Evolutionary conservation across 225 moss, liverwort and hornwort genomes (phyloP), one percentile per base, ranked within the genome.

Genomic region (Polytrichum formosum): DNA sequence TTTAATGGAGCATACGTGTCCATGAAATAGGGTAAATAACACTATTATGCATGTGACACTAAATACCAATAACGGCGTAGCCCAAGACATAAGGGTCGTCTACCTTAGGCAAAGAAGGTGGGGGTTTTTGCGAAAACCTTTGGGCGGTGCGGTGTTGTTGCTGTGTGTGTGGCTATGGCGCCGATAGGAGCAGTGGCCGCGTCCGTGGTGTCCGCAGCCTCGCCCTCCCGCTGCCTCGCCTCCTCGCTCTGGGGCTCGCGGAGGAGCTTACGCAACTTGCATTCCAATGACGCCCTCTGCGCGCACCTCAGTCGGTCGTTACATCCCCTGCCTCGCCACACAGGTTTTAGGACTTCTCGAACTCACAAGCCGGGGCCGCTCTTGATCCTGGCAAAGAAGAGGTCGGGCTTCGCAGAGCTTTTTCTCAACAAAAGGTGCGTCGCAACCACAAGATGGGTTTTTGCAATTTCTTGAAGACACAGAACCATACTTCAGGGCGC

Each of bases 331-430:
- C 18, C 2, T 5, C 6, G 25, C 20, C 28, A 33, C 26, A 25
- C 35, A 21, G 19, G 30, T 26, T 58, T 54, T 74, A 21, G 74
- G 78, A 86, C 67, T 67, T 82, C 67, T 68, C 75, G 60, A 67
- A 56, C 66, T 61, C 77, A 74, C 68, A 84, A 84, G 55, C 61
- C 84, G 64, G 83, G 86, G 18, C 67, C 85, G 61, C 74, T 92
- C 55, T 61, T 94, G n/a, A 62, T 98, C 31, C 25, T 85, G 54
- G 89, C 94, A 28, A 91, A 82, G 82, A 94, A 85, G 67, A 90
- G 74, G 64, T 92, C 97, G 16, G 97, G 97, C 0, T 98, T 98
- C 27, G 97, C 97, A 33, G 94, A 98, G 79, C 82, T 98, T 21
- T 88, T 98, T 53, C 73, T 91, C 60, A 98, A 88, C 78, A 89